A percentile compares a stretch with the other conserved stretches of the same genome.
These are phyloP conservation scores for Rhodotorula sp. DNA, from an alignment of 1,284 basidiomycete species.

Conservation along the genomic window DNA sequence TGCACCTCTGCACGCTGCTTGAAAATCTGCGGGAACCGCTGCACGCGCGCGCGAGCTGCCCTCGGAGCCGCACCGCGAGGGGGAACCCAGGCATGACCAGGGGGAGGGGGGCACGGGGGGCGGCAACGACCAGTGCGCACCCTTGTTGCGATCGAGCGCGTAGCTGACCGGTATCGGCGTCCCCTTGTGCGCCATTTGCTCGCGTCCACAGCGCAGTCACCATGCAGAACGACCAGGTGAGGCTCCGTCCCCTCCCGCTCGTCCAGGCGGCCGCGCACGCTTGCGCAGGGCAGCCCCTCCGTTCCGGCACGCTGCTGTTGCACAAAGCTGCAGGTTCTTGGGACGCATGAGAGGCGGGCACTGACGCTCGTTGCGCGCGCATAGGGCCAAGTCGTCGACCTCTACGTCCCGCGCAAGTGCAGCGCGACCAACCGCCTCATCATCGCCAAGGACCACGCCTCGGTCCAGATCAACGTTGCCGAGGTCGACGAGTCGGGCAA, in stretches of 20 bases:
- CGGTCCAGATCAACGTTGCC: constrained; percentile 91
- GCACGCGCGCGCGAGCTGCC: background rate
- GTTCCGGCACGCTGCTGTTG: too few relatives aligned
- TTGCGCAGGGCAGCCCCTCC: background rate
- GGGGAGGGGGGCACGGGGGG: background rate
- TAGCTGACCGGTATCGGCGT: background rate
- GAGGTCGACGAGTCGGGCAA: constrained; percentile 94
- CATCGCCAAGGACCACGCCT: constrained; percentile 98
- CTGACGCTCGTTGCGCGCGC: background rate
- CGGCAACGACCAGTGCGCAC: background rate
- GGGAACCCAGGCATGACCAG: background rate
- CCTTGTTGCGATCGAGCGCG: background rate
- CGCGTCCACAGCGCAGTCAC: constrained; percentile 38
- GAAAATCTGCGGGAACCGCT: background rate
- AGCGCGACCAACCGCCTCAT: constrained; percentile 84
- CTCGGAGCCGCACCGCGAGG: background rate
- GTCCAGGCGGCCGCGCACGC: background rate
- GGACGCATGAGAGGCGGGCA: too few relatives aligned
- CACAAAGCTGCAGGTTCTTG: too few relatives aligned
- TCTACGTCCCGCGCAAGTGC: constrained; percentile 99
- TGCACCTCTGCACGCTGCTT: too few relatives aligned
- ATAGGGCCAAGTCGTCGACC: constrained; percentile 97
- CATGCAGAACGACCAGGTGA: constrained; percentile 58
- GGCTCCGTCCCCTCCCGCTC: background rate
- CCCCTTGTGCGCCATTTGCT: too few relatives aligned